Evolutionary conservation across 805 yeast species (phyloP), one percentile per base, ranked within the genome.

Genomic region (Saccharomycopsis schoenii): DNA sequence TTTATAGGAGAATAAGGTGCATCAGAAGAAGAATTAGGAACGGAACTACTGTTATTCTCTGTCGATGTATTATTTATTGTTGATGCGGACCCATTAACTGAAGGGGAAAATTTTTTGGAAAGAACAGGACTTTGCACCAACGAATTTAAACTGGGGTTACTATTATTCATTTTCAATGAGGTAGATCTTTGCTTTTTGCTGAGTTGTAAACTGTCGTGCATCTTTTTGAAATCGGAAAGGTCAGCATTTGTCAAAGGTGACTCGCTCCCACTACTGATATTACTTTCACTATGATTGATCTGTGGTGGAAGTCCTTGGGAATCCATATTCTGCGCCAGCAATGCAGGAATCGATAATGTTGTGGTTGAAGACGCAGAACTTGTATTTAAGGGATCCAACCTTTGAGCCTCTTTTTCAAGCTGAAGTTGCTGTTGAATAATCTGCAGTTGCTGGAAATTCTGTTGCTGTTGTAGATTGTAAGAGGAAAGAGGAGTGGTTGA

Each of bases 151-250:
- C 60, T 57, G 6, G 52, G 29, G 24, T 52, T 52, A 41, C 57
- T 43, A 19, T 34, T 37, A 2, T 25, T 21, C 19, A 36, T 21
- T 43, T 62, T 60, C 12, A 41, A 17, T 10, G 50, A 19, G 19
- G 58, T 36, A 14, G 58, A 29, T 52, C 58, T 55, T 14, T 37
- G 59, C 21, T 43, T 52, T 39, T 54, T 40, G 19, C 55, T 58
- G 11, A 41, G 50, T n/a, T 60, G 64, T 24, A 62, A 54, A 6
- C 40, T 39, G n/a, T 60, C 57, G 17, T 62, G 63, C 15, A 60
- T 37, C 36, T 62, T 60, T 42, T 56, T 62, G 43, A 62, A 60
- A 55, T 62, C 65, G 43, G 50, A 56, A 14, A 60, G 21, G 19
- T 60, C 61, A 40, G 29, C 29, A 47, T 61, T 55, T 21, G 52